Base-by-base conservation (phyloP, 768 basidiomycete species). In the Chiua virens region DNA sequence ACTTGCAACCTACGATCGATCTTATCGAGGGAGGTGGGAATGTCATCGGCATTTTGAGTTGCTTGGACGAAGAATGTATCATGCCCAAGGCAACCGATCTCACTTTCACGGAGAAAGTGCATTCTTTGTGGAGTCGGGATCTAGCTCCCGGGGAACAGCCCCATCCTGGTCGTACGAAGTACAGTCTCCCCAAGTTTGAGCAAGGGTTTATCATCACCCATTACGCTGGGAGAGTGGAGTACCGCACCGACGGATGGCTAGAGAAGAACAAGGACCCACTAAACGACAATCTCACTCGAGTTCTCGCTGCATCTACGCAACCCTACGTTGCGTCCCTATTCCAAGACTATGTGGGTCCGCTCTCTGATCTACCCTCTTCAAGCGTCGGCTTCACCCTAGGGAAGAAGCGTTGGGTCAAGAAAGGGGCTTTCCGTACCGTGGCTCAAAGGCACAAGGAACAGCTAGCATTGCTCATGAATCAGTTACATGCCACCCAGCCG, bases 251-350 rank as follows among this genome's bases (percentile, higher is more conserved):
- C 35, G 92, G 94, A 15, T 99, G 97, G 97, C 74, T 99, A 59
- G 95, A 96, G 75, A 99, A 98, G 85, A 99, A 99, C 79, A 97
- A 97, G 72, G 97, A 99, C 62, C 97, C 97, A 1, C 74, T 99
- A 51, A 98, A 98, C 65, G 95, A 98, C 68, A 94, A 97, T 66
- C 79, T 98, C 46, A 91, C 92, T 1, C 84, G 92, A 20, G 86
- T 98, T 34, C 78, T 98, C 3, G 85, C 91, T 1, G 77, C 81
- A 9, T 95, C 96, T 5, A 77, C 84, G 3, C 89, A 97, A 62
- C 79, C 81, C 35, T 93, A 90, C 63, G 81, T 98, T 35, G 83
- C 90, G 1, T 69, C 76, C 11, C 80, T 99, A 20, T 99, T 98
- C 68, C 76, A 85, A 8, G 96, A 98, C 53, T 93, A 83, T 64